These are phyloP conservation scores for Rachicladosporium sp. DNA, from an alignment of 2,329 filamentous ascomycete genomes.

Conservation along the genomic window DNA sequence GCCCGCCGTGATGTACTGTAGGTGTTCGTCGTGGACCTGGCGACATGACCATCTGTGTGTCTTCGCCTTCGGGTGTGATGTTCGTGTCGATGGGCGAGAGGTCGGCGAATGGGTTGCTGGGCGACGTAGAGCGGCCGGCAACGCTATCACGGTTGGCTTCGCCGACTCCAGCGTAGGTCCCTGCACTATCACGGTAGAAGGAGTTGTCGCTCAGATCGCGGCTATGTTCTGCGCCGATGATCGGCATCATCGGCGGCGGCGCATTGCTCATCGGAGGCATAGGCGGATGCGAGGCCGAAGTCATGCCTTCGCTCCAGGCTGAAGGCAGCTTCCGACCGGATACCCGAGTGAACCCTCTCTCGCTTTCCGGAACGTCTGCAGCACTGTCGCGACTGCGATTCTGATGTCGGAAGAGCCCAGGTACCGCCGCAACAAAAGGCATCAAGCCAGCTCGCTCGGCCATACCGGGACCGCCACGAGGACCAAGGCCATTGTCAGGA, in stretches of 20 bases:
- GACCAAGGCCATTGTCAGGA: conserved; percentile 5
- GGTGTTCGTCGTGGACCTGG: conserved; percentile 22
- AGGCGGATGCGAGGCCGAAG: conserved; percentile 16
- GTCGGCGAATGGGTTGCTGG: conserved; percentile 3
- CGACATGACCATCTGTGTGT: conserved; percentile 16
- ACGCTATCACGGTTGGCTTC: conserved; percentile 6
- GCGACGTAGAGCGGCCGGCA: background rate
- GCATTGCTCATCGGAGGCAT: background rate
- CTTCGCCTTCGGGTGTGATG: background rate
- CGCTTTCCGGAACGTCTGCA: conserved; percentile 14
- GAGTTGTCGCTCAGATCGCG: conserved; percentile 24
- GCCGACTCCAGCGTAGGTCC: conserved; percentile 28
- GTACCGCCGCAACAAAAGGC: conserved; percentile 25
- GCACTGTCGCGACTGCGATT: conserved; percentile 13
- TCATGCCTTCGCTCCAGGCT: conserved; percentile 37
- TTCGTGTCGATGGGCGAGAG: background rate
- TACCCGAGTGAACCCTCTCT: conserved; percentile 35
- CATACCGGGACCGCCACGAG: conserved; percentile 25
- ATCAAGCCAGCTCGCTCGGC: conserved; percentile 27
- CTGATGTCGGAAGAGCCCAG: conserved; percentile 24
- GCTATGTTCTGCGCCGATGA: background rate
- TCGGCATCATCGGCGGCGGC: conserved; percentile 8
- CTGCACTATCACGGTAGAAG: conserved; percentile 34
- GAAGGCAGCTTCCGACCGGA: conserved; percentile 38
- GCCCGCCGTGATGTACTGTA: conserved; percentile 20